Base-by-base conservation (phyloP, 306 rosid genomes). In the Pyrus betulifolia region DNA sequence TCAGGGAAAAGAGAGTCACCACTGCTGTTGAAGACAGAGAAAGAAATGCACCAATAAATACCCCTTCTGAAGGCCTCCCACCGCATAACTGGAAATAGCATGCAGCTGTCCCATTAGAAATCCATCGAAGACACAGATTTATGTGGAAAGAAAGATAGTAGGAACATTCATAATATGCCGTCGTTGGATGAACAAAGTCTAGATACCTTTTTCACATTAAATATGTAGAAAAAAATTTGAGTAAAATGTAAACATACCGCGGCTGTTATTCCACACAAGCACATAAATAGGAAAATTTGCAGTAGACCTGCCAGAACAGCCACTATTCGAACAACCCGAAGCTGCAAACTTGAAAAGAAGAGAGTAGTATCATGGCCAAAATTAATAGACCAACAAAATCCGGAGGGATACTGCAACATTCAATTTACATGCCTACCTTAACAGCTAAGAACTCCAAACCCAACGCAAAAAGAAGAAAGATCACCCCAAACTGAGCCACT, bases 21-120 rank as follows among this genome's bases (percentile, higher is more conserved):
- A 92, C 97, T 55, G 99, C 97, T 59, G 97, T 95, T 12, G 96
- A 95, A 79, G 99, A 95, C 99, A 95, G 89, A 72, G 99, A 95
- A 57, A 89, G 86, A 72, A 92, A 87, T 81, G 90, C 87, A 72
- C 99, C 99, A 79, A 90, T 88, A 69, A 89, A 95, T 40, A 95
- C 85, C 83, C 97, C 99, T 83, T 95, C 99, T 55, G 97, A 92
- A 80, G 99, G 76, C 81, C 88, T 92, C 67, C 99, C 99, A 64
- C 99, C 97, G 70, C 97, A 95, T 82, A 95, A 76, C 99, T 95
- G 91, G 87, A 92, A 82, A 85, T 77, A 81, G 74, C 77, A 79
- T 80, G 81, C 74, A 83, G 76, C 61, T 44, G 72, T 70, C 70
- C 52, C 22, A 74, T 91, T 69, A 87, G 81, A 77, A 76, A 73